Conservation (phyloP, 225 moss, liverwort and hornwort species). For the Straminergon stramineum region DNA sequence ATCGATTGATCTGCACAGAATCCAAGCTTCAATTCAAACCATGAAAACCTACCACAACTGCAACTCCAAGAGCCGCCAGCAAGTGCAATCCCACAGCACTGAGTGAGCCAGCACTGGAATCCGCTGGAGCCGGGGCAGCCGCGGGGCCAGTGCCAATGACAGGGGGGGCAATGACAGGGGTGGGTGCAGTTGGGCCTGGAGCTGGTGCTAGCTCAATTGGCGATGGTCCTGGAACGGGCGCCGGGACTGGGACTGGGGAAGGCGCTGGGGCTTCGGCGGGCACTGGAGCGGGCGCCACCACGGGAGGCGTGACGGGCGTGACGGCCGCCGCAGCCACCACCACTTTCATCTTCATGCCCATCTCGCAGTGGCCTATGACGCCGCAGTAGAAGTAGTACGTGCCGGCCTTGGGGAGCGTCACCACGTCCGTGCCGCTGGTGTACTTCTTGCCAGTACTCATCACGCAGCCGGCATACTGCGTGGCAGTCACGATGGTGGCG, state of each 20-base stretch:
- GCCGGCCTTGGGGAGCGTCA: slow-evolving; percentile 20
- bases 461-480: slow-evolving; percentile 1
- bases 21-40: neutral
- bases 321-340: neutral
- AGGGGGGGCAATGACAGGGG: neutral
- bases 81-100: neutral
- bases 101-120: neutral
- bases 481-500: neutral
- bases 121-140: neutral
- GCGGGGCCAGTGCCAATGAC: neutral
- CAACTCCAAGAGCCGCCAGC: neutral
- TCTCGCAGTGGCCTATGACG: slow-evolving; percentile 10
- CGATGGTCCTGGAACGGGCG: neutral
- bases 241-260: neutral
- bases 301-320: neutral
- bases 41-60: neutral
- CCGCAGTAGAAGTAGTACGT: slow-evolving; percentile 41
- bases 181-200: neutral
- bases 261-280: neutral
- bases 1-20: neutral
- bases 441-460: neutral
- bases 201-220: neutral
- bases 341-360: slow-evolving; percentile 39
- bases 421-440: slow-evolving; percentile 7
- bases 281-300: neutral